These are phyloP conservation scores for Anthracocystis setariae DNA, from an alignment of 1,284 basidiomycete genomes.

Conservation along the genomic window DNA sequence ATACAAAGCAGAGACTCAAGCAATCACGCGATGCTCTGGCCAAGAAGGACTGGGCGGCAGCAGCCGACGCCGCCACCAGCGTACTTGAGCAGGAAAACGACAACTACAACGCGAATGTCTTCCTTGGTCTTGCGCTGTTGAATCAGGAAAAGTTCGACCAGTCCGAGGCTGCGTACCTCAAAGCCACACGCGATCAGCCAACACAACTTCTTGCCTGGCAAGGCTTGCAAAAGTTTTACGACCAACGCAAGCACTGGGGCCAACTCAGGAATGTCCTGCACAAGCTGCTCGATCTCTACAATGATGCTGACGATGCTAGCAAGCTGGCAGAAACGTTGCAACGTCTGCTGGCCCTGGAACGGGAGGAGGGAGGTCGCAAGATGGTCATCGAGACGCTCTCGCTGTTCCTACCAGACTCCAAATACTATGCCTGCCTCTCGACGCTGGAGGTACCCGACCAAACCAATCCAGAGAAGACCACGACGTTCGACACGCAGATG, in stretches of 20 bases:
- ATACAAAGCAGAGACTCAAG: slow-evolving; percentile 60
- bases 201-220: slow-evolving; percentile 67
- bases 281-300: slow-evolving; percentile 61
- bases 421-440: slow-evolving; percentile 75
- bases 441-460: slow-evolving; percentile 79
- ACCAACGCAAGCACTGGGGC: slow-evolving; percentile 63
- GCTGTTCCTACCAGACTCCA: slow-evolving; percentile 80
- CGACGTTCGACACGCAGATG: slow-evolving; percentile 72
- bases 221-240: slow-evolving; percentile 68
- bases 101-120: slow-evolving; percentile 66
- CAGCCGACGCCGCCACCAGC: slow-evolving; percentile 38
- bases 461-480: slow-evolving; percentile 73
- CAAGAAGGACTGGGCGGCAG: slow-evolving; percentile 51
- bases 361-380: slow-evolving; percentile 71
- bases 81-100: slow-evolving; percentile 59
- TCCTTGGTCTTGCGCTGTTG: slow-evolving; percentile 57
- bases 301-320: slow-evolving; percentile 72
- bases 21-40: slow-evolving; percentile 56
- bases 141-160: slow-evolving; percentile 48
- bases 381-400: slow-evolving; percentile 71
- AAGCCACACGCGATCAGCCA: slow-evolving; percentile 66
- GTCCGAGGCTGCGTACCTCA: slow-evolving; percentile 62
- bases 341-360: slow-evolving; percentile 77
- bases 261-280: slow-evolving; percentile 58
- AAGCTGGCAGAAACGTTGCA: slow-evolving; percentile 84